Evolutionary conservation across 2,329 filamentous ascomycete species (phyloP), one percentile per base, ranked within the genome.

Genomic region (Ceratocystis papillata): DNA sequence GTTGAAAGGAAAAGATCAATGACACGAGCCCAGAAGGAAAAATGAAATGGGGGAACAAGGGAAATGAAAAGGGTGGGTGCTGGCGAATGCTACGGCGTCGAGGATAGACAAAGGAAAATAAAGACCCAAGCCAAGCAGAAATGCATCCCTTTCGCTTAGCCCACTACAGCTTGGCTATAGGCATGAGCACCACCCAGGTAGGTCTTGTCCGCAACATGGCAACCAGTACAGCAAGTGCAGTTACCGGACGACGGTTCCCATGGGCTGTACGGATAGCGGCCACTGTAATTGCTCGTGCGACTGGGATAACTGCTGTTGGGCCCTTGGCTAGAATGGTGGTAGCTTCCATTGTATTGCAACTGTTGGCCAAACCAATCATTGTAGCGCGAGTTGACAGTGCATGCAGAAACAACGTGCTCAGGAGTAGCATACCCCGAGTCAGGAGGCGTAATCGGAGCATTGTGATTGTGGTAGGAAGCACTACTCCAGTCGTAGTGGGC

Each of bases 401-500:
- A 77, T 3, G 82, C 80, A 53, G 82, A 83, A 72, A 80, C 79
- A 62, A 77, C 75, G 69, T 84, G 83, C 70, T 85, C 82, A 3
- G 83, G 83, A 0, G 82, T 85, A 55, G 82, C 81, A 66, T 85
- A 85, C 5, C 83, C 83, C 22, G 83, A 85, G 69, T 85, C 83
- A 0, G 83, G 83, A 1, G 83, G 83, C 0, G 83, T 84, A 66
- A 84, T 74, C 5, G 81, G 81, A 61, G 78, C 78, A 12, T 74
- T 55, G 50, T 44, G 65, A 4, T 50, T 65, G 62, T 68, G 67
- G 65, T 65, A 68, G 67, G 60, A 57, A 15, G 60, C 46, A 17
- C 41, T 48, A 12, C 57, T 53, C 70, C 70, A 71, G 37, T 68
- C 70, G 41, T 65, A 64, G 17, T 44, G 20, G 30, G 59, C 48